Evolutionary conservation across 208 protist genomes (phyloP), one percentile per base, ranked within the genome.

Genomic region (Herpetomonas tarakana): DNA sequence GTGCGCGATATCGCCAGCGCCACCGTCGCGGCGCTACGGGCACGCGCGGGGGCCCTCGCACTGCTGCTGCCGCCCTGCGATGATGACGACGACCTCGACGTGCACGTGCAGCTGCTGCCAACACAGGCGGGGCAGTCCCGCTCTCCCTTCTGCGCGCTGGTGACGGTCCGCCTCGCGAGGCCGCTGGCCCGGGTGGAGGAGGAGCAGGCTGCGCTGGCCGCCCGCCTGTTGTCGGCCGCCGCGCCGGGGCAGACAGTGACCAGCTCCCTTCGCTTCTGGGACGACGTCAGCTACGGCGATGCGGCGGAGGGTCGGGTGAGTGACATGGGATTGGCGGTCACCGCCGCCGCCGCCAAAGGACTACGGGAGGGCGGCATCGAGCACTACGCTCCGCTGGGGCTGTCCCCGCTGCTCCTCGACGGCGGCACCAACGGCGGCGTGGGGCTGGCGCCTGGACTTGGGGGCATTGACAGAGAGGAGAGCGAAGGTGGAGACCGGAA

Each of bases 81-180:
- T n/a, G n/a, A n/a, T n/a, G n/a, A n/a, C n/a, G n/a, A n/a, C n/a
- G 31, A 31, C 18, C 79, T 69, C 21, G 80, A 86, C 35, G 65
- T 93, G 4, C 86, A 92, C 51, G 86, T 93, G 51, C 79, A 86
- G 57, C 76, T 85, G 25, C 68, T 76, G 41, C 86, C 81, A 1
- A 74, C 74, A 24, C 44, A 54, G 30, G 58, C 31, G 3, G 51
- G 29, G 19, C 45, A 59, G 49, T 44, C 35, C 58, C n/a, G 29
- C 14, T 16, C 24, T 14, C 52, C 47, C 1, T 76, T 88, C 52
- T 75, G 64, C 46, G 81, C 81, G 2, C 68, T 66, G 4, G 68
- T 94, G 2, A 66, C 67, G 18, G 71, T 94, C 35, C 76, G 84
- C 11, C 62, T 76, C 27, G 59, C 66, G 11, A 49, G 47, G 25